Base-by-base conservation (phyloP, 2,329 filamentous ascomycete species). In the Fusarium solani-melongenae region DNA sequence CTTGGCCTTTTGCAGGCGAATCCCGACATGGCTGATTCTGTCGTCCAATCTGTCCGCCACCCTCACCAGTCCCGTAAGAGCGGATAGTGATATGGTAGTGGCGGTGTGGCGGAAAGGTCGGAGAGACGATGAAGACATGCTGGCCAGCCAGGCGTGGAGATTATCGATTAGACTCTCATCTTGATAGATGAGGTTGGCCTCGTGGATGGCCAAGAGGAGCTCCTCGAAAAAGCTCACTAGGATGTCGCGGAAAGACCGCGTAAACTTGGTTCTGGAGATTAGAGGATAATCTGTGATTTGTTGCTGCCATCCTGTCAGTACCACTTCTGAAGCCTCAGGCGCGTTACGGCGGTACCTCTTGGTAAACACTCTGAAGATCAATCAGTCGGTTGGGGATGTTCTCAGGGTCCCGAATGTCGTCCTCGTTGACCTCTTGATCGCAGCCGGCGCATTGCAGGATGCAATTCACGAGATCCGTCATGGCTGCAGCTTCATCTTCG, bases 31-130 rank as follows among this genome's bases (percentile, higher is more conserved):
- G 20, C 93, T 93, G 66, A 94, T 91, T 64, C 91, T 90, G 51
- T 92, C 88, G 56, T 93, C 91, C 31, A 96, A 88, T 34, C 92
- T 90, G 62, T 89, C 89, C 12, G 93, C 93, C 36, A 96, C 87
- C 55, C 90, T 87, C 72, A 94, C 95, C 29, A 98, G 86, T 1
- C 93, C 90, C 36, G 91, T 94, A 64, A 94, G 92, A 73, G 98
- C 92, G 17, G 94, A 89, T 36, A 98, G 85, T 1, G 94, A 92
- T 27, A 96, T 92, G 0, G 96, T 92, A 2, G 96, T 98, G 1
- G 95, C 93, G 0, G 96, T 99, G 82, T 99, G 96, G 73, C 96
- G 90, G 83, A 99, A 98, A 2, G 96, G 95, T 64, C 96, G 91
- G 70, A 96, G 92, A 5, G 91, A 89, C 0, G 95, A 95, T 5